These are phyloP conservation scores for Iberis pinnata DNA, from an alignment of 345 rosid species.

Conservation along the genomic window DNA sequence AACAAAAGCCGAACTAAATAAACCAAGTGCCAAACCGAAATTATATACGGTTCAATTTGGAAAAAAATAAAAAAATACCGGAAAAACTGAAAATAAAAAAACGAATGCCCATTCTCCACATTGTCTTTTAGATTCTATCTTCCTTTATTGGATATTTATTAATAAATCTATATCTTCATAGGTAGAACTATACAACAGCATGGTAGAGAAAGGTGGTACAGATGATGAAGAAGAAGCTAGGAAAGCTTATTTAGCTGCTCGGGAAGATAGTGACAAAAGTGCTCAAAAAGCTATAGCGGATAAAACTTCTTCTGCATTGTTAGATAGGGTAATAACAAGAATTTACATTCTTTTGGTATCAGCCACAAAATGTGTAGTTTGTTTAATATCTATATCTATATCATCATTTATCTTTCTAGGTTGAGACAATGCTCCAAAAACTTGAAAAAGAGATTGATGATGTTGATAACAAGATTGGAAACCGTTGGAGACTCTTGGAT, in stretches of 20 bases:
- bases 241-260: conserved; percentile 80
- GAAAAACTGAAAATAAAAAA: no score
- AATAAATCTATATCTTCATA: conserved; percentile 16
- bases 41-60: no score
- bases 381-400: conserved; percentile 1
- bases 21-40: no score
- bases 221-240: conserved; percentile 70
- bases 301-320: conserved; percentile 75
- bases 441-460: conserved; percentile 96
- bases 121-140: background rate
- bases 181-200: conserved; percentile 77
- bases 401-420: conserved; percentile 38
- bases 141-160: background rate
- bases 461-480: conserved; percentile 93
- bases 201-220: conserved; percentile 87
- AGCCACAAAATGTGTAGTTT: background rate
- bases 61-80: no score
- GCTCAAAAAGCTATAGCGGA: conserved; percentile 53
- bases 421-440: conserved; percentile 90
- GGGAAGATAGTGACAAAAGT: conserved; percentile 64
- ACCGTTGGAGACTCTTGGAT: conserved; percentile 84
- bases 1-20: no score
- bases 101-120: background rate
- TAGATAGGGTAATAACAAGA: conserved; percentile 51
- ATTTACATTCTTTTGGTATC: background rate